Evolutionary conservation across 2,329 filamentous ascomycete genomes (phyloP).

Genomic region (Setomelanomma holmii): DNA sequence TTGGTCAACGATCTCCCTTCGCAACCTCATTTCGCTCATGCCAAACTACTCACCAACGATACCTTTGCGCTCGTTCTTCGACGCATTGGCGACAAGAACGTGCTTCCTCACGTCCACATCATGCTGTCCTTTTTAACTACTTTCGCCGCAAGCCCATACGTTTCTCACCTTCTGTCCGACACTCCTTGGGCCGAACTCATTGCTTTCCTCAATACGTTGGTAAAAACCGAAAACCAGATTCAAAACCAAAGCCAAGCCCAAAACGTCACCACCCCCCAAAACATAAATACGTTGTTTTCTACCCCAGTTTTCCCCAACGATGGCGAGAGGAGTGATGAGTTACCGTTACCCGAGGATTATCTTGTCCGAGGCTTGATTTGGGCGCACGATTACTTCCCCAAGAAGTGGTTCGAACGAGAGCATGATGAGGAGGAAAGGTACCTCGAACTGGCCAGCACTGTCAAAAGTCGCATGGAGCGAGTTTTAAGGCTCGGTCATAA

Average conservation of each 20-base stretch:
- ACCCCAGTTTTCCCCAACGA: constrained; percentile 57
- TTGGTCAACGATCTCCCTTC: constrained; percentile 18
- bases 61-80: constrained; percentile 59
- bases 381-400: constrained; percentile 65
- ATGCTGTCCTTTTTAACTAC: constrained; percentile 66
- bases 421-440: constrained; percentile 73
- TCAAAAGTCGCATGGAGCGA: constrained; percentile 63
- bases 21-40: constrained; percentile 38
- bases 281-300: constrained; percentile 38
- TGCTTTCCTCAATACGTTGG: constrained; percentile 61
- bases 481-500: constrained; percentile 65
- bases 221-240: constrained; percentile 43
- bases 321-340: constrained; percentile 43
- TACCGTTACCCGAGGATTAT: constrained; percentile 74
- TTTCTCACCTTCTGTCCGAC: constrained; percentile 35
- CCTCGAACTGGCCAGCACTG: constrained; percentile 68
- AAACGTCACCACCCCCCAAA: constrained; percentile 21
- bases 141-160: constrained; percentile 47
- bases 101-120: constrained; percentile 69
- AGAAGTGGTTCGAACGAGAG: constrained; percentile 66
- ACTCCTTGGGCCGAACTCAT: constrained; percentile 62
- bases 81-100: constrained; percentile 64
- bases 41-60: constrained; percentile 52
- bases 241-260: constrained; percentile 12
- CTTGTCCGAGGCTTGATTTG: constrained; percentile 69